A percentile compares a stretch with the other conserved stretches of the same genome.
These are phyloP conservation scores for Ilyonectria mors-panacis DNA, from an alignment of 2,329 filamentous ascomycete species.

Conservation along the genomic window DNA sequence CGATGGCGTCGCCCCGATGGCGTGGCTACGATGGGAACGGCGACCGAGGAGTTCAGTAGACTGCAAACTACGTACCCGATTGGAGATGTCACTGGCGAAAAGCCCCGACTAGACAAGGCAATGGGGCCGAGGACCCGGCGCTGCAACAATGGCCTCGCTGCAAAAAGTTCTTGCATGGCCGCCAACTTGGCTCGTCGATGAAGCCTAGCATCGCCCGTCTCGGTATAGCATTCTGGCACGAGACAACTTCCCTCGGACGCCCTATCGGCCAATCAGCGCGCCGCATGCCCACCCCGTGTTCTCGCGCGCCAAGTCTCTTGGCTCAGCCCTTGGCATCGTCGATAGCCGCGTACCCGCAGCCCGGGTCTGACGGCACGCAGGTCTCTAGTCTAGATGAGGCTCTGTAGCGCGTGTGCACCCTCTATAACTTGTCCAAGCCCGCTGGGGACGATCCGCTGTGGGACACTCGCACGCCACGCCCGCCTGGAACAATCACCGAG, in stretches of 20 bases:
- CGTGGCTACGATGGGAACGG: constrained; percentile 1
- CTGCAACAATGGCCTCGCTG: neutral
- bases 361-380: constrained; percentile 26
- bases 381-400: constrained; percentile 12
- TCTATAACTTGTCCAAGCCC: too few species aligned
- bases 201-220: constrained; percentile 21
- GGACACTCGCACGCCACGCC: neutral
- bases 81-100: neutral
- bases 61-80: neutral
- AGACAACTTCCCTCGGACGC: constrained; percentile 23
- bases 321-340: constrained; percentile 32
- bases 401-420: constrained; percentile 17
- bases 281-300: constrained; percentile 40
- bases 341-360: constrained; percentile 25
- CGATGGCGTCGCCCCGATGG: neutral
- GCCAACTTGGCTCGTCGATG: neutral
- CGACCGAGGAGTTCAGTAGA: neutral
- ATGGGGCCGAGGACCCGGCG: neutral
- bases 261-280: constrained; percentile 35
- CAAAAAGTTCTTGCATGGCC: neutral
- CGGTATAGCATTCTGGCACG: constrained; percentile 40
- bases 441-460: neutral
- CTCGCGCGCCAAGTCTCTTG: constrained; percentile 40
- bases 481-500: constrained; percentile 36
- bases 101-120: neutral